Evolutionary conservation across 2,329 filamentous ascomycete species (phyloP), one percentile per base, ranked within the genome.

Genomic region (Fusarium neocosmosporiellum): DNA sequence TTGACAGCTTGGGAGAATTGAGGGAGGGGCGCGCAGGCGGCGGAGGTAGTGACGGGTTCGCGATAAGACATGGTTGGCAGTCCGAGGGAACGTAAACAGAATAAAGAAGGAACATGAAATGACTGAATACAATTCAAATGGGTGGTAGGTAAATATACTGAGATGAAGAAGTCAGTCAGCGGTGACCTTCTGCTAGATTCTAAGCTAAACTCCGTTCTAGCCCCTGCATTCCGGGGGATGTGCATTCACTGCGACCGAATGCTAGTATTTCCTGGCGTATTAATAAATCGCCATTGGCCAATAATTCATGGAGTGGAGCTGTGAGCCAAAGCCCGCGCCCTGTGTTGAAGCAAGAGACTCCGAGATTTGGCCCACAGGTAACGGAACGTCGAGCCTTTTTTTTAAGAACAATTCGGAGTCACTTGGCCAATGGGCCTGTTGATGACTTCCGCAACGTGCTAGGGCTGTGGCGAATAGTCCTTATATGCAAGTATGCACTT

Each of bases 1-100:
- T 88, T 85, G 75, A 91, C 84, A 50, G 89, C 90, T 77, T 92
- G 88, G 5, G 86, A 89, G 79, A 89, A 88, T 74, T 90, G 86
- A 0, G 88, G 87, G 41, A 89, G 79, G 4, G 73, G 69, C 7
- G 53, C 53, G 14, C 53, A 57, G 8, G 53, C 53, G 5, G 53
- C 33, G 13, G 53, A n/a, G 3, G 53, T 57, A 10, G 16, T 18
- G 2, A 37, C 33, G 2, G 53, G 53, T 16, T 57, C 53, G 8
- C 53, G 33, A 24, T 37, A 37, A 18, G 53, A 57, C 53, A 57
- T 57, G 8, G 16, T 27, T 5, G 13, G 33, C 9, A 24, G 11
- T 9, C 7, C 22, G 8, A 55, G 14, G 22, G 16, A 29, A 29
- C 13, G 9, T 1, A 29, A 29, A 11, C 13, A n/a, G 5, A n/a